Evolutionary conservation across 257 asterid species (phyloP).

Genomic region (Cordia subcordata): DNA sequence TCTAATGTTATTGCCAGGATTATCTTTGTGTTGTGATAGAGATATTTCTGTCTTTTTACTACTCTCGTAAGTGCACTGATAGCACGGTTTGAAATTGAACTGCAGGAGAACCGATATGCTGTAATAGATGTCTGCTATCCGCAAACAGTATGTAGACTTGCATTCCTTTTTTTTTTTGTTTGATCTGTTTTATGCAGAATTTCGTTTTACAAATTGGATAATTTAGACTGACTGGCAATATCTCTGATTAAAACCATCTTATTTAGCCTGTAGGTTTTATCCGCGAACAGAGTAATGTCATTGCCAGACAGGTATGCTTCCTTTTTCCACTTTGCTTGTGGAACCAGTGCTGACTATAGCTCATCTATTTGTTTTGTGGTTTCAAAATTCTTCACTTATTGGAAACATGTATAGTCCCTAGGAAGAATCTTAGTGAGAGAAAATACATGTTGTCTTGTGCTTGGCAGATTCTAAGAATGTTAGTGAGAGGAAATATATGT

Average conservation of each 20-base stretch:
- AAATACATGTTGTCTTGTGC: too few relatives aligned
- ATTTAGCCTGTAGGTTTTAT: conserved; percentile 92
- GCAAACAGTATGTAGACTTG: conserved; percentile 51
- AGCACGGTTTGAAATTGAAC: conserved; percentile 14
- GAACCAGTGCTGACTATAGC: not conserved
- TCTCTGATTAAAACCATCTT: conserved; percentile 24
- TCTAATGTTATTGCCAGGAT: too few relatives aligned
- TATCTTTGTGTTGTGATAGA: too few relatives aligned
- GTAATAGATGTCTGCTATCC: conserved; percentile 90
- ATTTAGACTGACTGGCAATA: conserved; percentile 7
- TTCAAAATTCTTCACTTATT: too few relatives aligned
- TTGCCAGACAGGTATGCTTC: conserved; percentile 79
- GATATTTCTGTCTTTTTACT: not conserved
- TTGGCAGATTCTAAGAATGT: too few relatives aligned
- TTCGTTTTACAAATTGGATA: not conserved
- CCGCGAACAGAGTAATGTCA: conserved; percentile 80
- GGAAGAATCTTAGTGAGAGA: too few relatives aligned
- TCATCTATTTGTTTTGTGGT: too few relatives aligned
- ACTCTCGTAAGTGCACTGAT: not conserved
- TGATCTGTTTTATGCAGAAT: conserved; percentile 7
- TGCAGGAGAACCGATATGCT: conserved; percentile 91
- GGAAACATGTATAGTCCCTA: too few relatives aligned
- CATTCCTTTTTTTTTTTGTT: conserved; percentile 13
- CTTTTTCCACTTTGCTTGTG: conserved; percentile 11
- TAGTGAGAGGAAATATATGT: too few relatives aligned